Conservation (phyloP, 495 filamentous ascomycete genomes). For the Penicillium subrubescens region DNA sequence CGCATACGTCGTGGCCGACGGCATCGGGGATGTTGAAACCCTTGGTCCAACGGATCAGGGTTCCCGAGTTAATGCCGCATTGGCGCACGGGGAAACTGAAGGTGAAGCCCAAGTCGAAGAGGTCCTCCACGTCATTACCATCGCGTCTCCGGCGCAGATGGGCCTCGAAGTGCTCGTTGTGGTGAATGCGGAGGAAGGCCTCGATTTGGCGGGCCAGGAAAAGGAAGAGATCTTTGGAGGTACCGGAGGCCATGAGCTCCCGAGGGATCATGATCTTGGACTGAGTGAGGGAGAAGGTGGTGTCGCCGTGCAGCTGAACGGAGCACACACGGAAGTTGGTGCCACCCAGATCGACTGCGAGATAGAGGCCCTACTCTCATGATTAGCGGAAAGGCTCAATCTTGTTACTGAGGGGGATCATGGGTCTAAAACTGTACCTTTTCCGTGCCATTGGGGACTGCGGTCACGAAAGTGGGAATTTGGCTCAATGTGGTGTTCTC, state of each 20-base stretch:
- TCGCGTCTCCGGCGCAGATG: constrained; percentile 62
- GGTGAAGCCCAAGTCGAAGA: constrained; percentile 93
- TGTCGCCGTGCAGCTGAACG: constrained; percentile 86
- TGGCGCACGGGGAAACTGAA: constrained; percentile 98
- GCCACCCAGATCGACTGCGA: constrained; percentile 94
- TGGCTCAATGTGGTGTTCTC: constrained; percentile 83
- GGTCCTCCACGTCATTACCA: constrained; percentile 62
- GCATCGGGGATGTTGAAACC: constrained; percentile 95
- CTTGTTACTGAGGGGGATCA: background rate
- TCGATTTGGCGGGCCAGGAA: constrained; percentile 94
- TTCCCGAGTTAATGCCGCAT: constrained; percentile 88
- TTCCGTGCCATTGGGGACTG: constrained; percentile 95
- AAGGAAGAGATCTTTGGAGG: constrained; percentile 83
- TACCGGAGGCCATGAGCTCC: constrained; percentile 87
- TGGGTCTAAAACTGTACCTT: constrained; percentile 53
- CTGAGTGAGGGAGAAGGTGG: constrained; percentile 87
- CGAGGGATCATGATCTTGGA: constrained; percentile 89
- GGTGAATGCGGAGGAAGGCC: constrained; percentile 80
- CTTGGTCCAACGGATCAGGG: constrained; percentile 95
- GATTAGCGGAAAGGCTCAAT: background rate
- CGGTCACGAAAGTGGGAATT: constrained; percentile 95
- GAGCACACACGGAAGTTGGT: constrained; percentile 99
- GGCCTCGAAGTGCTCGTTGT: constrained; percentile 82
- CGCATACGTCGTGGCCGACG: constrained; percentile 91
- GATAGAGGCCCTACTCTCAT: constrained; percentile 74